phyloP scores from a whole-genome alignment of 768 basidiomycete species.

The Mrakia hoshinonis region DNA sequence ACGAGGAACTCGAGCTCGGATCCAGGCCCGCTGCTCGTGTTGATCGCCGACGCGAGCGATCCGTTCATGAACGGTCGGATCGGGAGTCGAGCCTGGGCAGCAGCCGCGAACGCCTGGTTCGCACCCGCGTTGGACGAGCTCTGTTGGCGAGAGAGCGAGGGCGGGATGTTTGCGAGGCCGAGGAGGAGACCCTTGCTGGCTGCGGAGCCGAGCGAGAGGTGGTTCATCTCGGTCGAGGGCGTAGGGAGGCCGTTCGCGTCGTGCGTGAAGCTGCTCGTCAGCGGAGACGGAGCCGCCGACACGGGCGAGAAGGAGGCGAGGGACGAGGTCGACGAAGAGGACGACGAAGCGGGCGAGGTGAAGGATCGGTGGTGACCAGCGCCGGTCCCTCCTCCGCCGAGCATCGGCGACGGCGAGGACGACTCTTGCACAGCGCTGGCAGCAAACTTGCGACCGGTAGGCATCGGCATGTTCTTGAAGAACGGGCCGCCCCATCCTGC shows the following conservation, averaged over 20 bases:
- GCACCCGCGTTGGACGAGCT: background rate
- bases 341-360: conserved; percentile 16
- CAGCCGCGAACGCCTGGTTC: conserved; percentile 9
- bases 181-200: background rate
- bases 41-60: background rate
- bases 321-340: conserved; percentile 22
- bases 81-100: background rate
- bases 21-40: background rate
- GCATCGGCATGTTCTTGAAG: conserved; percentile 27
- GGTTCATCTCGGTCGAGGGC: background rate
- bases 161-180: conserved; percentile 1
- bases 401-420: background rate
- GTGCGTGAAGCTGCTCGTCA: conserved; percentile 9
- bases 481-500: conserved; percentile 27
- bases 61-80: background rate
- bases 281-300: conserved; percentile 15
- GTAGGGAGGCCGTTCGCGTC: background rate
- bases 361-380: conserved; percentile 5
- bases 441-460: background rate
- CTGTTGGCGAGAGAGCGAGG: background rate
- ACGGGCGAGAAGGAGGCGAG: conserved; percentile 15
- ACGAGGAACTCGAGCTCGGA: conserved; percentile 18
- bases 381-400: background rate
- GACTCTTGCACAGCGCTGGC: background rate
- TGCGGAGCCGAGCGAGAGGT: background rate